A percentile compares a stretch with the other conserved stretches of the same genome.
These are phyloP conservation scores for Saprolegnia diclina DNA, from an alignment of 352 stramenopile species.

Conservation along the genomic window DNA sequence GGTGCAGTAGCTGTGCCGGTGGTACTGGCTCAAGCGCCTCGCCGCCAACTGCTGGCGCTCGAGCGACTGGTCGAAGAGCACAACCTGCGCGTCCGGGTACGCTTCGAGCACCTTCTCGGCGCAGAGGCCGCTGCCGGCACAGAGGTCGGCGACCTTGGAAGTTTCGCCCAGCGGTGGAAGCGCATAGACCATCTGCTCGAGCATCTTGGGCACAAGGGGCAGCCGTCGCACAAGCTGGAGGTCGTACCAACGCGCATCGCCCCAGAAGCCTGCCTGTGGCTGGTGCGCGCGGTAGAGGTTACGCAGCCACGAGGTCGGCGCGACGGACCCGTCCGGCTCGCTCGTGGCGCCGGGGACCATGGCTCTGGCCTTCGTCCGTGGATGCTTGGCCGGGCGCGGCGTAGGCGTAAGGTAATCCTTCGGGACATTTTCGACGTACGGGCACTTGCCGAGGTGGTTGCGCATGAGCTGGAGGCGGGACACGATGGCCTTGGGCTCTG, in stretches of 20 bases:
- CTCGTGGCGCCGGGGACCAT: neutral
- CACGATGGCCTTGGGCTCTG: conserved; percentile 21
- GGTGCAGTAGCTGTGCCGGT: conserved; percentile 12
- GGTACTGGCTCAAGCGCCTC: conserved; percentile 32
- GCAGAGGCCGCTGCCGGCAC: conserved; percentile 54
- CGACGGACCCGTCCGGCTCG: neutral
- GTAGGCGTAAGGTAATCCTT: neutral
- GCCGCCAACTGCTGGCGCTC: conserved; percentile 51
- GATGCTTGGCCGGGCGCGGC: neutral
- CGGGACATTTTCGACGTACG: conserved; percentile 7
- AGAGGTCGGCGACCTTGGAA: conserved; percentile 58
- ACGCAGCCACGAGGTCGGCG: conserved; percentile 5
- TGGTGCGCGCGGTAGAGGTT: neutral
- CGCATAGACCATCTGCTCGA: conserved; percentile 53
- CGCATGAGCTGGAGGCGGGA: conserved; percentile 25
- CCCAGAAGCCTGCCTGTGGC: conserved; percentile 50
- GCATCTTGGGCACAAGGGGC: conserved; percentile 51
- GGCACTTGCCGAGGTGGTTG: conserved; percentile 22
- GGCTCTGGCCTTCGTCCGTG: neutral
- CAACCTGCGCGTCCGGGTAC: conserved; percentile 47
- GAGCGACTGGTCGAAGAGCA: conserved; percentile 51
- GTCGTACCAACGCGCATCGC: conserved; percentile 74
- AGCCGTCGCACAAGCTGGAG: conserved; percentile 53
- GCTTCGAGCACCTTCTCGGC: conserved; percentile 46
- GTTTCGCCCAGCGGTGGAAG: conserved; percentile 49